Percentiles rank a stretch among this genome's conserved stretches.
Evolutionary conservation across 768 basidiomycete genomes (phyloP).

Genomic region (Gloeostereum incarnatum): DNA sequence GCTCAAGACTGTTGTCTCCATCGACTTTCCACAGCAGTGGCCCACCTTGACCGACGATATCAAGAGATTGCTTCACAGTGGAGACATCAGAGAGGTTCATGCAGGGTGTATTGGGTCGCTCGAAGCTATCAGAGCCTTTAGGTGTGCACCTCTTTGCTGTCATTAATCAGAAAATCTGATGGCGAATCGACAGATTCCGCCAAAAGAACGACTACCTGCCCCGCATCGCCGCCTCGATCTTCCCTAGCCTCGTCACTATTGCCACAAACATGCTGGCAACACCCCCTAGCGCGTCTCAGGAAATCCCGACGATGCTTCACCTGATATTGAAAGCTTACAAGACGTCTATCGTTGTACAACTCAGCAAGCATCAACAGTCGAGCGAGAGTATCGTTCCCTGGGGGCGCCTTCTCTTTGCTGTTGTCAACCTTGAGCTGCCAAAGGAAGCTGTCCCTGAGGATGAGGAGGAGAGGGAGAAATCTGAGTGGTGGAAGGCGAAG

Average conservation of each 20-base stretch:
- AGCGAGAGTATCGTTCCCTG: constrained; percentile 75
- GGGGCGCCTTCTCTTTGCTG: constrained; percentile 75
- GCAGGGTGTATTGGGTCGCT: constrained; percentile 74
- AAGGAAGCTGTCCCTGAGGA: constrained; percentile 57
- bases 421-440: constrained; percentile 67
- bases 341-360: constrained; percentile 65
- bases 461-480: constrained; percentile 66
- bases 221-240: constrained; percentile 47
- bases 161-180: not conserved
- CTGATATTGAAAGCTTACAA: constrained; percentile 85
- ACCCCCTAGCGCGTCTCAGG: constrained; percentile 53
- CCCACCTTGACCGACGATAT: constrained; percentile 58
- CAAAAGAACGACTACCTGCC: constrained; percentile 53
- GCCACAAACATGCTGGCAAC: constrained; percentile 59
- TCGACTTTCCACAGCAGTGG: constrained; percentile 79
- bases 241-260: constrained; percentile 71
- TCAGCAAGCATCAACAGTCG: constrained; percentile 68
- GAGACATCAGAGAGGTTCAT: constrained; percentile 62
- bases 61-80: constrained; percentile 51
- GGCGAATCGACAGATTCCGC: constrained; percentile 49
- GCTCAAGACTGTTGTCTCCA: constrained; percentile 62
- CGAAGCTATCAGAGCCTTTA: constrained; percentile 72
- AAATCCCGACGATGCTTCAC: constrained; percentile 78
- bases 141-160: constrained; percentile 27
- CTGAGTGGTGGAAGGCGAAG: constrained; percentile 88